Evolutionary conservation across 768 basidiomycete species (phyloP).

Genomic region (Brasilioporus rufonigricans): DNA sequence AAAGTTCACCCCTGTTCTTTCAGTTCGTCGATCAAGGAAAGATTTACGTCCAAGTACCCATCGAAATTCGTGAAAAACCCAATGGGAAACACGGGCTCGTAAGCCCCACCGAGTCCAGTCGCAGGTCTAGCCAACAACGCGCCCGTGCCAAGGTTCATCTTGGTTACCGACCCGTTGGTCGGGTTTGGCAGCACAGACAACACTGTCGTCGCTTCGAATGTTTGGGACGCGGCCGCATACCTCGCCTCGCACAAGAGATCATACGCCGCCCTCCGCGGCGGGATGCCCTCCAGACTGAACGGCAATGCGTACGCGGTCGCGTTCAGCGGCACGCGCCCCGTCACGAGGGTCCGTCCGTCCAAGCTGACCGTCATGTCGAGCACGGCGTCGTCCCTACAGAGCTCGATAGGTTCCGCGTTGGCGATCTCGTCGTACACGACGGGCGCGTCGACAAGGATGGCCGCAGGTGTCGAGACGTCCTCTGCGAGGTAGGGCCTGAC

Average conservation of each 20-base stretch:
- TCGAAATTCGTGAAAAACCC: slow-evolving; percentile 46
- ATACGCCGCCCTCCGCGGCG: slow-evolving; percentile 41
- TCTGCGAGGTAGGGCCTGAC: slow-evolving; percentile 30
- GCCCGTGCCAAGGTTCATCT: slow-evolving; percentile 60
- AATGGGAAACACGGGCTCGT: slow-evolving; percentile 49
- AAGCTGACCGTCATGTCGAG: slow-evolving; percentile 46
- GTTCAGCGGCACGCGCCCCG: too few species aligned
- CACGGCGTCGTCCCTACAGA: slow-evolving; percentile 15
- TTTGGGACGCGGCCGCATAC: slow-evolving; percentile 39
- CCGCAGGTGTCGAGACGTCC: slow-evolving; percentile 31
- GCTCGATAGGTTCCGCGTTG: slow-evolving; percentile 43
- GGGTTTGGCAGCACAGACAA: too few species aligned
- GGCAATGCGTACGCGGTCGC: slow-evolving; percentile 45
- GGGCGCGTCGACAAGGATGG: too few species aligned
- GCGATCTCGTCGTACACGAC: slow-evolving; percentile 45
- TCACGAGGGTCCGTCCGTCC: too few species aligned
- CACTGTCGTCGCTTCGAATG: slow-evolving; percentile 39
- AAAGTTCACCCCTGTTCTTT: too few species aligned
- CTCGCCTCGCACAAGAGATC: slow-evolving; percentile 28
- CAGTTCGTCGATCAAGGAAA: too few species aligned
- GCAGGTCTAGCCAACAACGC: too few species aligned
- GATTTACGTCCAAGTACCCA: slow-evolving; percentile 22
- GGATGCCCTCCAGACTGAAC: slow-evolving; percentile 49
- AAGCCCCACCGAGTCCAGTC: slow-evolving; percentile 45
- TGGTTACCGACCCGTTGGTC: slow-evolving; percentile 52